A percentile compares a stretch with the other conserved stretches of the same genome.
phyloP scores from a whole-genome alignment of 306 rosid genomes.

The Trifolium fragiferum region DNA sequence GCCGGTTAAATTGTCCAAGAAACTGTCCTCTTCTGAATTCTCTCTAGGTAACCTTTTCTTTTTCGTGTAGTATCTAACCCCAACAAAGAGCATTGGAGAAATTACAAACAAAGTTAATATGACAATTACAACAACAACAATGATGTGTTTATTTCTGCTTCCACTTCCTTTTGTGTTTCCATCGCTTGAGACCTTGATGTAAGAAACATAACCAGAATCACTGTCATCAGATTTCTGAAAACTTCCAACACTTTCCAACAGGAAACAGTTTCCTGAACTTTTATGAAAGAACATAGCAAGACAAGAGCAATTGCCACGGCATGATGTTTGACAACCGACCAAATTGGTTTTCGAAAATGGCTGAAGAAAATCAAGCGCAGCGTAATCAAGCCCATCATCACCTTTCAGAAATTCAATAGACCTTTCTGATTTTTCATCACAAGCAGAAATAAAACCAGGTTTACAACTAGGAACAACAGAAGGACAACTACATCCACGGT shows the following conservation, averaged over 20 bases:
- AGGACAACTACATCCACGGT: conserved; percentile 71
- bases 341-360: conserved; percentile 67
- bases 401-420: conserved; percentile 53
- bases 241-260: conserved; percentile 72
- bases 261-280: conserved; percentile 73
- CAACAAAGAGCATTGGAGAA: conserved; percentile 52
- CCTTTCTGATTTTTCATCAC: conserved; percentile 40
- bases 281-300: conserved; percentile 80
- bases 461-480: conserved; percentile 69
- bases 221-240: conserved; percentile 52
- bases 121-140: conserved; percentile 59
- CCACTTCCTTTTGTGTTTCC: conserved; percentile 48
- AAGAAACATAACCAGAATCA: conserved; percentile 67
- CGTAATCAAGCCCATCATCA: conserved; percentile 64
- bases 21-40: conserved; percentile 85
- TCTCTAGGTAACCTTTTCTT: conserved; percentile 53
- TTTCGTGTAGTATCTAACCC: conserved; percentile 54
- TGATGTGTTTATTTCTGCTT: conserved; percentile 48
- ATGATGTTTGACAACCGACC: conserved; percentile 64
- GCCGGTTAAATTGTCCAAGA: conserved; percentile 73
- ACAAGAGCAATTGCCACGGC: conserved; percentile 75
- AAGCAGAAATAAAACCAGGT: conserved; percentile 65
- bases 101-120: conserved; percentile 55
- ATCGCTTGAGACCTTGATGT: conserved; percentile 59
- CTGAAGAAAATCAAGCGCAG: conserved; percentile 65